A percentile compares a stretch with the other conserved stretches of the same genome.
These are phyloP conservation scores for Penicillium cinerascens DNA, from an alignment of 495 filamentous ascomycete species.

Conservation along the genomic window DNA sequence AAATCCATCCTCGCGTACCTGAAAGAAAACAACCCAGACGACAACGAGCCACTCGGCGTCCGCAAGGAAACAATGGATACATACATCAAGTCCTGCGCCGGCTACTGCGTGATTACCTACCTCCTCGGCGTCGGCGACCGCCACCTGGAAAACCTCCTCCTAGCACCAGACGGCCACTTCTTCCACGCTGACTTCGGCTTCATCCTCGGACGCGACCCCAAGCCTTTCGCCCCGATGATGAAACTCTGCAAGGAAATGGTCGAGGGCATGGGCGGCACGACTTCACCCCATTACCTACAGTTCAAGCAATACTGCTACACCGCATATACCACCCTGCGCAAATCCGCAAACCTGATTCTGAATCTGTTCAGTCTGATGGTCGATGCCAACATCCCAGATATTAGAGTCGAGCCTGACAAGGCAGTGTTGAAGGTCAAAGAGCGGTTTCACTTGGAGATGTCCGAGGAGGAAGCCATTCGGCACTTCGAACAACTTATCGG, in stretches of 20 bases:
- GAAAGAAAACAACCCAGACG: slow-evolving; percentile 85
- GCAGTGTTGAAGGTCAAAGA: slow-evolving; percentile 93
- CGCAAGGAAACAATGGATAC: slow-evolving; percentile 92
- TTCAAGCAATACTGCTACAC: slow-evolving; percentile 97
- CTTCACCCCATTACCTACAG: slow-evolving; percentile 71
- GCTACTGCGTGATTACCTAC: slow-evolving; percentile 98
- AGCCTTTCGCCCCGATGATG: slow-evolving; percentile 94
- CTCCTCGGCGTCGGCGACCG: slow-evolving; percentile 96
- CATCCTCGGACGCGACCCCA: slow-evolving; percentile 95
- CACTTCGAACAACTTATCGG: slow-evolving; percentile 84
- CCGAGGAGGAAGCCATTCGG: slow-evolving; percentile 87
- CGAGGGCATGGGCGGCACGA: slow-evolving; percentile 90
- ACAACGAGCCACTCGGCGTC: slow-evolving; percentile 75
- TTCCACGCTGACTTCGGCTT: slow-evolving; percentile 99
- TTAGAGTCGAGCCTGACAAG: slow-evolving; percentile 86
- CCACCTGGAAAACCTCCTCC: slow-evolving; percentile 91
- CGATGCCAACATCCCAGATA: slow-evolving; percentile 94
- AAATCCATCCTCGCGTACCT: slow-evolving; percentile 84
- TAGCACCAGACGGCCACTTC: slow-evolving; percentile 87
- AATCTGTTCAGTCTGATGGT: slow-evolving; percentile 97
- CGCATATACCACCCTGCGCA: slow-evolving; percentile 86
- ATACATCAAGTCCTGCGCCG: slow-evolving; percentile 92
- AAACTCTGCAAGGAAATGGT: slow-evolving; percentile 98
- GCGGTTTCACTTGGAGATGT: slow-evolving; percentile 86
- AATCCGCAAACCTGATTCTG: slow-evolving; percentile 85